Base-by-base conservation (phyloP, 2,329 filamentous ascomycete genomes). In the Aureobasidium sp. region DNA sequence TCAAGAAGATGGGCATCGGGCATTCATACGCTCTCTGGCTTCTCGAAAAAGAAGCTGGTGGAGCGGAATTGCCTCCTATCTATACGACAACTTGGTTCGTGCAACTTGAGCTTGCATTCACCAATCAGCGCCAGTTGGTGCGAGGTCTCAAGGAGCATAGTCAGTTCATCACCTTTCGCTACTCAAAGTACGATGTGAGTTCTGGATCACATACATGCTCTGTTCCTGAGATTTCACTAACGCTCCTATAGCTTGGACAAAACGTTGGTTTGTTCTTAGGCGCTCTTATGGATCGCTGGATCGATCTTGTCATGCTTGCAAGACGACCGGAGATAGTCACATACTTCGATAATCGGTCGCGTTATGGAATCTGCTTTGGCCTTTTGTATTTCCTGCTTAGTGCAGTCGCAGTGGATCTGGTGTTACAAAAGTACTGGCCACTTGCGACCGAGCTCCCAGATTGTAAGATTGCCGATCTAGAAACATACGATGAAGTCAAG, bases 11-110 rank as follows among this genome's bases (percentile, higher is more conserved):
- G 51, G 79, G 80, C 6, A 72, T 74, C 5, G 81, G 81, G 56
- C 83, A 78, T 74, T 77, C 80, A 7, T 77, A 79, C 0, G 82
- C 81, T 5, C 74, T 81, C 34, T 83, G 83, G 67, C 73, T 83
- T 12, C 73, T 84, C 47, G 75, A 82, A 55, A 65, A 65, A 36
- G 64, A 65, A 27, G 60, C 60, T 81, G 81, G 79, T 82, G 82
- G 65, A 79, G 79, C 66, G 73, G 77, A 77, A 42, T 71, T 76
- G 45, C 81, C 82, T 1, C 79, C 82, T 61, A 79, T 79, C 0
- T 84, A 79, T 67, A 83, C 79, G 63, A 82, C 81, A 4, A 79
- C 79, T 1, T 84, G 82, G 82, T 83, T 83, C 62, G 77, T 83
- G n/a, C 80, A 82, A 66, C 78, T 78, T 0, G 81, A 82, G 67